Percentiles rank a stretch among this genome's conserved stretches.
These are phyloP conservation scores for Sporothrix globosa DNA, from an alignment of 2,329 filamentous ascomycete species.

Conservation along the genomic window DNA sequence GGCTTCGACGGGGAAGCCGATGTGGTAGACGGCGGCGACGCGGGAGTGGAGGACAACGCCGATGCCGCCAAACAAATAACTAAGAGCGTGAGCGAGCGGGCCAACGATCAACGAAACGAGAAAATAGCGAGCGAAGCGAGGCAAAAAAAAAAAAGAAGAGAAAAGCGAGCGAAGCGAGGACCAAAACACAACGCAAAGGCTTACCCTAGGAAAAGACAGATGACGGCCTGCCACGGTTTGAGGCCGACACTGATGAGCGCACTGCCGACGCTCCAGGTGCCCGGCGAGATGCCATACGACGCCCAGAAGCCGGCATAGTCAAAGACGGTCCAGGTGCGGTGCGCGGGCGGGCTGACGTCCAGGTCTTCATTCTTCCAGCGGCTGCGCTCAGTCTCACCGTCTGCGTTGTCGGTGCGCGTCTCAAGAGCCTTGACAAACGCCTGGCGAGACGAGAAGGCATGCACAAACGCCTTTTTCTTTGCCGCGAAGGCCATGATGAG, in stretches of 20 bases:
- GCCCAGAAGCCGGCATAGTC: constrained; percentile 26
- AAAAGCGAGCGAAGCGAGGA: neutral
- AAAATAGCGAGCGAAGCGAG: neutral
- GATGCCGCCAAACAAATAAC: neutral
- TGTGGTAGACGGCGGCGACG: constrained; percentile 22
- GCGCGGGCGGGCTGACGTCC: constrained; percentile 24
- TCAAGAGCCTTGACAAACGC: constrained; percentile 6
- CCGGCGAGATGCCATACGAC: constrained; percentile 15
- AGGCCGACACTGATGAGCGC: constrained; percentile 16
- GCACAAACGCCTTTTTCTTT: neutral
- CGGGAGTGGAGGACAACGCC: constrained; percentile 24
- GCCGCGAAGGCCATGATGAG: neutral
- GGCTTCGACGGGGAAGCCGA: constrained; percentile 24
- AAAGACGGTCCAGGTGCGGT: constrained; percentile 13
- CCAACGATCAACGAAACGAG: too few species aligned
- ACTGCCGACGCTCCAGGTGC: constrained; percentile 25
- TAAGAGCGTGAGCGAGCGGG: too few species aligned
- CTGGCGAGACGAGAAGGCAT: neutral
- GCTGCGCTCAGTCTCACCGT: constrained; percentile 5
- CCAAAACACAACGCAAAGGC: neutral
- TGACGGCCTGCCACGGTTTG: constrained; percentile 21
- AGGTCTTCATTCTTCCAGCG: constrained; percentile 25
- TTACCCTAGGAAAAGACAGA: constrained; percentile 19
- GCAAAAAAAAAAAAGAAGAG: neutral
- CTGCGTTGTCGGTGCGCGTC: neutral